Percentiles rank a stretch among this genome's conserved stretches.
Evolutionary conservation across 2,329 filamentous ascomycete genomes (phyloP).

Genomic region (Stemphylium beticola): DNA sequence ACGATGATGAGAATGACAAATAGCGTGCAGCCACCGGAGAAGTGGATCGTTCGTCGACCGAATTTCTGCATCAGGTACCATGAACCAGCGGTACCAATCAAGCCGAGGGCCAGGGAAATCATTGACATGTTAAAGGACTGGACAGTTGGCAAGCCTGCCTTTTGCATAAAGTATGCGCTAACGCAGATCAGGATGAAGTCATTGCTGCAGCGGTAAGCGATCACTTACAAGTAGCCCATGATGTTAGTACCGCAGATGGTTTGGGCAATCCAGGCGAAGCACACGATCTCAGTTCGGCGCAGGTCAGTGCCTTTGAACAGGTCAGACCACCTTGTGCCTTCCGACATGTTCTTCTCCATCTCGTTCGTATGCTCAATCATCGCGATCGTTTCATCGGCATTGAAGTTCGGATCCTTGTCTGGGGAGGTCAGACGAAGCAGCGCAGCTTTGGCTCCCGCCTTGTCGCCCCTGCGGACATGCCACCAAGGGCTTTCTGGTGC

Average conservation of each 20-base stretch:
- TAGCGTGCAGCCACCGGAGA: slow-evolving; percentile 65
- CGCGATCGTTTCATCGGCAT: slow-evolving; percentile 65
- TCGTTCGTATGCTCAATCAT: slow-evolving; percentile 92
- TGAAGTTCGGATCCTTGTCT: slow-evolving; percentile 63
- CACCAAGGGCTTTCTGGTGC: slow-evolving; percentile 76
- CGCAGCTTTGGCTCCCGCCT: slow-evolving; percentile 68
- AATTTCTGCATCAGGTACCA: slow-evolving; percentile 83
- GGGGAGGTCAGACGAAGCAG: slow-evolving; percentile 69
- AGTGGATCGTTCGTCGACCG: slow-evolving; percentile 75
- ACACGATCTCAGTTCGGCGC: slow-evolving; percentile 75
- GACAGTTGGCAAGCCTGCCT: slow-evolving; percentile 51
- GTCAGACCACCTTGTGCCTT: slow-evolving; percentile 75
- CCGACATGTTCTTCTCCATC: slow-evolving; percentile 71
- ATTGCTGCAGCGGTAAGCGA: not conserved
- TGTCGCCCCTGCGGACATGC: slow-evolving; percentile 68
- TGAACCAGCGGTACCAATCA: slow-evolving; percentile 77
- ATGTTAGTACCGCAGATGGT: slow-evolving; percentile 53
- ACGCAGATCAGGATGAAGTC: slow-evolving; percentile 7
- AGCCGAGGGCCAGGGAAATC: slow-evolving; percentile 67
- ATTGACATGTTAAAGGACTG: slow-evolving; percentile 55
- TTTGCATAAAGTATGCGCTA: slow-evolving; percentile 55
- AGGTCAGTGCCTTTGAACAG: slow-evolving; percentile 80
- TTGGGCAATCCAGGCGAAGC: slow-evolving; percentile 55
- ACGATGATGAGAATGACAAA: slow-evolving; percentile 76
- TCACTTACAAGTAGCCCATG: slow-evolving; percentile 49